phyloP scores from a whole-genome alignment of 2,329 filamentous ascomycete genomes.

The Exutisphaerella laricina region DNA sequence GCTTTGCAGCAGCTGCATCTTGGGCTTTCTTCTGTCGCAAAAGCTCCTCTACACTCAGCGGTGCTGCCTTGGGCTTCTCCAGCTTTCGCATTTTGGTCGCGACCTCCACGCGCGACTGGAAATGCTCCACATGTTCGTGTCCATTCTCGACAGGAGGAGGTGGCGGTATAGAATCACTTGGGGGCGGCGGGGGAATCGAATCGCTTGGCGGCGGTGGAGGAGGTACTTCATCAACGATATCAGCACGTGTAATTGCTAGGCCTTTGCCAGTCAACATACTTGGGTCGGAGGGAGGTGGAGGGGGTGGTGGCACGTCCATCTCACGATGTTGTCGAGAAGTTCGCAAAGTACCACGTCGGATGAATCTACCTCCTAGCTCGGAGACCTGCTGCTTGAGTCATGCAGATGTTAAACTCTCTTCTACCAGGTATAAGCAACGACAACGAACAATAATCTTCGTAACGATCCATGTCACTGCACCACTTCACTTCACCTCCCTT shows the following conservation, averaged over 20 bases:
- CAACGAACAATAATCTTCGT: too few species aligned
- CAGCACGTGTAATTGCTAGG: neutral
- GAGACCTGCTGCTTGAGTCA: too few species aligned
- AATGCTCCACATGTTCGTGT: slow-evolving; percentile 3
- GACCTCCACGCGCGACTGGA: slow-evolving; percentile 1
- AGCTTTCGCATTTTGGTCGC: slow-evolving; percentile 47
- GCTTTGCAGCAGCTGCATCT: slow-evolving; percentile 78
- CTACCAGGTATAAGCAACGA: too few species aligned
- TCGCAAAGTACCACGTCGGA: too few species aligned
- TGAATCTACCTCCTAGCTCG: too few species aligned
- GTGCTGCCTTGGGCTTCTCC: slow-evolving; percentile 39
- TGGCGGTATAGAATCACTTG: slow-evolving; percentile 1
- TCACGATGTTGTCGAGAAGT: too few species aligned
- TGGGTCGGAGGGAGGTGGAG: neutral
- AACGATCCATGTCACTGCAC: too few species aligned
- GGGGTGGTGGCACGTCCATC: slow-evolving; percentile 1
- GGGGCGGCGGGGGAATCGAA: slow-evolving; percentile 7
- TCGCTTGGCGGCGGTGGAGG: slow-evolving; percentile 8
- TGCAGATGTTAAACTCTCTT: too few species aligned
- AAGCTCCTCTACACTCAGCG: slow-evolving; percentile 79
- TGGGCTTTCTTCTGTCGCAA: slow-evolving; percentile 79
- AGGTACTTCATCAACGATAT: neutral
- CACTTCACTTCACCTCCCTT: too few species aligned
- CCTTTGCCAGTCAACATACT: neutral
- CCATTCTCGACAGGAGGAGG: slow-evolving; percentile 5